Conservation (phyloP, 352 stramenopile species). For the Paralagenidium karlingii region DNA sequence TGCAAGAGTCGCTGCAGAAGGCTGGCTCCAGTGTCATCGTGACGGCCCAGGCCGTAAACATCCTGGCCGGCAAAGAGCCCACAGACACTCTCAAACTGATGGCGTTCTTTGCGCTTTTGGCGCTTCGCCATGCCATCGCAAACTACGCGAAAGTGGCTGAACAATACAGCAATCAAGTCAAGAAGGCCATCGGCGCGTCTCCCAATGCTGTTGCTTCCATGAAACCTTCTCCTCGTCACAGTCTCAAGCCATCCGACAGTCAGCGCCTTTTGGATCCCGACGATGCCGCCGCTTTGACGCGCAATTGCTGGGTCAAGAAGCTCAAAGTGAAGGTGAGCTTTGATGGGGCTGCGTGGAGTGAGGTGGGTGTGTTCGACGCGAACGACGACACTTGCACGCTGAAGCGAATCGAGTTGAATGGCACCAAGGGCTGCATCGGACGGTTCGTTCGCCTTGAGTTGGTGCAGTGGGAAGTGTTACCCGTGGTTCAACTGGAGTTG, state of each 20-base stretch:
- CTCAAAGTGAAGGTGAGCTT: constrained; percentile 46
- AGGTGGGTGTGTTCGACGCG: constrained; percentile 44
- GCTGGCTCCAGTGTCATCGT: constrained; percentile 28
- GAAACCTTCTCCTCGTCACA: too few relatives aligned
- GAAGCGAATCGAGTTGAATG: constrained; percentile 17
- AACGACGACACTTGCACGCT: constrained; percentile 22
- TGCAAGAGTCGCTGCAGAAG: constrained; percentile 38
- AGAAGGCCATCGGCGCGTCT: constrained; percentile 4
- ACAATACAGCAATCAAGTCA: not conserved
- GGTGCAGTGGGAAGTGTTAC: constrained; percentile 42
- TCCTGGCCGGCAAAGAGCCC: constrained; percentile 62
- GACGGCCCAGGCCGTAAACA: constrained; percentile 61
- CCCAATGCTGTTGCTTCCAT: not conserved
- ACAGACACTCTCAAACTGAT: constrained; percentile 68
- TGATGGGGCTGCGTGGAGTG: constrained; percentile 39
- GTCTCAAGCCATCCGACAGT: too few relatives aligned
- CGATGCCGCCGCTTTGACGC: too few relatives aligned
- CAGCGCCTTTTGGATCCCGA: too few relatives aligned
- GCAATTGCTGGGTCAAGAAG: constrained; percentile 45
- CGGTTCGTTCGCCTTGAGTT: constrained; percentile 51
- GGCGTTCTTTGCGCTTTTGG: constrained; percentile 40
- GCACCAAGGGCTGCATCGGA: constrained; percentile 8
- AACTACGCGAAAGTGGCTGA: too few relatives aligned
- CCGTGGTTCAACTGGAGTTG: constrained; percentile 53
- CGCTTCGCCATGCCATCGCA: constrained; percentile 35